Evolutionary conservation across 2,329 filamentous ascomycete species (phyloP), one percentile per base, ranked within the genome.

Genomic region (Neospermospora avenae): DNA sequence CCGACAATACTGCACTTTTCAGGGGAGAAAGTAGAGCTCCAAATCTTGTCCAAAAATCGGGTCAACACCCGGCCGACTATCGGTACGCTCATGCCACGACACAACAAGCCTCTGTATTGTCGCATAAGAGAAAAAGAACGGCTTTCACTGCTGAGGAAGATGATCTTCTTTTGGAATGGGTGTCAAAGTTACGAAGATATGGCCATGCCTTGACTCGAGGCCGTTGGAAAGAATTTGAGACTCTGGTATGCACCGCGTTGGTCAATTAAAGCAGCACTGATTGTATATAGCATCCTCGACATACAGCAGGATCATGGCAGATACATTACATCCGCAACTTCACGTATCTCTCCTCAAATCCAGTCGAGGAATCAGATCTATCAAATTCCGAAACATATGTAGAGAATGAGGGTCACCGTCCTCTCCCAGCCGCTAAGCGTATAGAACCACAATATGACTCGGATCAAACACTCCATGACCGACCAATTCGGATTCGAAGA

Each of bases 101-200:
- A 34, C 31, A 52, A 11, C 18, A 37, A 6, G 22, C n/a, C 41
- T n/a, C 49, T 37, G 13, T 46, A 5, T 39, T 25, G 8, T 25
- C 39, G 4, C 34, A 51, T 18, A 63, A 48, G 54, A 62, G 22
- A 24, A 62, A 35, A 22, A 46, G 41, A 22, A 24, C 22, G 4
- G 20, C 18, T 3, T 70, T 69, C 31, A 67, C 65, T 28, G 55
- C 53, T 3, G 62, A 67, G 56, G 70, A 72, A 13, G 69, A 72
- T 56, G 41, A 65, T 31, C 55, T 65, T 4, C 46, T 72, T 8
- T 35, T 69, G n/a, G 61, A 69, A 16, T 68, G 63, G 63, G 64
- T 68, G 18, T 55, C 63, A 14, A 63, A 65, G 48, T 61, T 56
- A 16, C 61, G 60, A 39, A 53, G 58, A 6, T 52, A 62, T 52